These are phyloP conservation scores for Aschersonia sp. DNA, from an alignment of 2,329 filamentous ascomycete genomes.

Conservation along the genomic window DNA sequence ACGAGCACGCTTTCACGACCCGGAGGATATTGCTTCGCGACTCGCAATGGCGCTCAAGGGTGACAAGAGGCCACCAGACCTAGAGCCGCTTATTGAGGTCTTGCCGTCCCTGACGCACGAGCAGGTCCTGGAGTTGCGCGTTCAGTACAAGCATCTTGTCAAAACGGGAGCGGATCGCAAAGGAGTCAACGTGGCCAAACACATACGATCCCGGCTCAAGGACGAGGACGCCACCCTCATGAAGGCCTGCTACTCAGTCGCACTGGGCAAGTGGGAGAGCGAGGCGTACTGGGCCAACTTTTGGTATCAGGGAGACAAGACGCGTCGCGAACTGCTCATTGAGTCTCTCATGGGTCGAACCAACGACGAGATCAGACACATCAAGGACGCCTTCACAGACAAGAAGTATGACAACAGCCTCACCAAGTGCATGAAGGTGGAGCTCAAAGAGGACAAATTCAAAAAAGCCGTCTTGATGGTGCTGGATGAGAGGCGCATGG, in stretches of 20 bases:
- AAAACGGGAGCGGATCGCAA: conserved; percentile 61
- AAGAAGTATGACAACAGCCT: conserved; percentile 81
- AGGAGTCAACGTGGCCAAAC: conserved; percentile 74
- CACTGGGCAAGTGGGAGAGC: conserved; percentile 78
- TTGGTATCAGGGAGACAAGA: conserved; percentile 85
- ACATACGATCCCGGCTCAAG: conserved; percentile 65
- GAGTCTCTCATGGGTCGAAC: conserved; percentile 82
- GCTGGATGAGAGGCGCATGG: conserved; percentile 71
- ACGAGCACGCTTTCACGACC: conserved; percentile 70
- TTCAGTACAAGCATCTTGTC: conserved; percentile 80
- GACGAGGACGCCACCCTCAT: conserved; percentile 63
- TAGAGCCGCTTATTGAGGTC: conserved; percentile 63
- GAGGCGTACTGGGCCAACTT: conserved; percentile 98
- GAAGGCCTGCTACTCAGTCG: conserved; percentile 83
- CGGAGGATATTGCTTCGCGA: conserved; percentile 60
- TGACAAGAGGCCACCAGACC: conserved; percentile 46
- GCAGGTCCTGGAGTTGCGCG: conserved; percentile 73
- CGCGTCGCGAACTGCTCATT: conserved; percentile 76
- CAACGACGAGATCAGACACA: conserved; percentile 73
- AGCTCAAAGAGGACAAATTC: conserved; percentile 94
- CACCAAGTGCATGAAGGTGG: conserved; percentile 74
- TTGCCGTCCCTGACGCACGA: conserved; percentile 74
- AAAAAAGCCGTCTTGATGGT: conserved; percentile 74
- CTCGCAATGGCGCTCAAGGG: conserved; percentile 63
- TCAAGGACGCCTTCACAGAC: conserved; percentile 81